Evolutionary conservation across 1,284 basidiomycete species (phyloP).

Genomic region (Pyrrhoderma noxium): DNA sequence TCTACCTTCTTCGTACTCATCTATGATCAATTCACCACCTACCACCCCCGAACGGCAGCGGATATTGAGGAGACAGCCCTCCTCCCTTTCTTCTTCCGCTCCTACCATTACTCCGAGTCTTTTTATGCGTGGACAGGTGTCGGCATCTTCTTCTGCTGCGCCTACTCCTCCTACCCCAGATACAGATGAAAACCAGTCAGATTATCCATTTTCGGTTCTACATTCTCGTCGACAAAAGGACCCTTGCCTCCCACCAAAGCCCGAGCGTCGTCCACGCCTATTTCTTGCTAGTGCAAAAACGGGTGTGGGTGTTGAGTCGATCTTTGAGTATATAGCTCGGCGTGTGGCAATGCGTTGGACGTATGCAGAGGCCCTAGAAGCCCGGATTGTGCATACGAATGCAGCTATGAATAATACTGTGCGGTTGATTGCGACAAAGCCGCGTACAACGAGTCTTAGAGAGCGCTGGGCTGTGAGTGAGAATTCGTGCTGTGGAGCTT

Average conservation of each 20-base stretch:
- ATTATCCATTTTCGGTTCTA: slow-evolving; percentile 18
- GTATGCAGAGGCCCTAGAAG: slow-evolving; percentile 45
- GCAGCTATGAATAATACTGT: slow-evolving; percentile 22
- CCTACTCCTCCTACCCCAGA: slow-evolving; percentile 17
- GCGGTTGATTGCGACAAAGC: slow-evolving; percentile 13
- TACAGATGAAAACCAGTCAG: neutral
- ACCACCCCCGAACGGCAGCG: slow-evolving; percentile 2
- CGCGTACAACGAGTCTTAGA: neutral
- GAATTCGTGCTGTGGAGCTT: slow-evolving; percentile 13
- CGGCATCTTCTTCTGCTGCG: slow-evolving; percentile 18
- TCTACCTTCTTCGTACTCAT: slow-evolving; percentile 19
- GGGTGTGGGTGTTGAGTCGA: slow-evolving; percentile 56
- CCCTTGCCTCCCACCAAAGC: slow-evolving; percentile 26
- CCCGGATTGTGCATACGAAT: slow-evolving; percentile 25
- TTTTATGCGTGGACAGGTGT: slow-evolving; percentile 38
- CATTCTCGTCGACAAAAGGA: slow-evolving; percentile 14
- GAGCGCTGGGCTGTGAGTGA: slow-evolving; percentile 1
- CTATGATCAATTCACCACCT: slow-evolving; percentile 21
- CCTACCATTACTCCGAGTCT: slow-evolving; percentile 57
- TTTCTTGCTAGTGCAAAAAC: slow-evolving; percentile 73
- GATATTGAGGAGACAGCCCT: slow-evolving; percentile 26
- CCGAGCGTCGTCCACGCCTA: slow-evolving; percentile 47
- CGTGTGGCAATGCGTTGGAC: slow-evolving; percentile 55
- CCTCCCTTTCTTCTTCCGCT: slow-evolving; percentile 41
- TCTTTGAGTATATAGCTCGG: slow-evolving; percentile 61